Evolutionary conservation across 2,329 filamentous ascomycete species (phyloP), one percentile per base, ranked within the genome.

Genomic region (Tolypocladium tropicale): DNA sequence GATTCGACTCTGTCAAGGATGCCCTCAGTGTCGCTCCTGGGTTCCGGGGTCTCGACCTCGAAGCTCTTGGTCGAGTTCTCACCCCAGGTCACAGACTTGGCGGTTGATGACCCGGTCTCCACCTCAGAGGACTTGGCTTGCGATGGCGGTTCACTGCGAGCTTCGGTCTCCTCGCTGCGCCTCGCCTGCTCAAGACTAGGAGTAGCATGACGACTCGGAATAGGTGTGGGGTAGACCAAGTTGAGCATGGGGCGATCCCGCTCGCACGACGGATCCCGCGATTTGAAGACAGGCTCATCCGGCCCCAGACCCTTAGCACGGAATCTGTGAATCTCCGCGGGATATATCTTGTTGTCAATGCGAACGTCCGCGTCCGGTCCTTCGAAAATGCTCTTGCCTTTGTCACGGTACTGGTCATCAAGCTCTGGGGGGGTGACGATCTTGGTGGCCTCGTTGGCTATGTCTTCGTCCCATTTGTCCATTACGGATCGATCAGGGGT

Each of bases 11-110:
- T 67, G 30, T 54, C 58, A 25, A 61, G 66, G 37, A 46, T 48
- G 23, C 55, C 32, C 37, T 71, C 70, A 11, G 59, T 58, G 51
- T 68, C 65, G 53, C 63, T 69, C 59, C 65, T 70, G n/a, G 63
- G 63, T 49, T 81, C 79, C 7, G 83, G 80, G 53, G 78, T 85
- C 57, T 82, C 80, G 12, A 81, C 76, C 52, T 85, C 80, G 58
- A 83, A 87, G 57, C 82, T 79, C 65, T 85, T 82, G 4, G 79
- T 85, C 64, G 84, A 76, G 59, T 85, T 84, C 58, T 84, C 74
- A 12, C 82, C 84, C 84, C 83, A 87, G 14, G 77, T 83, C 5
- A 87, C 84, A 46, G 72, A 77, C 61, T 85, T 85, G 7, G 80
- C 74, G 7, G 72, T 72, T 34, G 76, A 72, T 2, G 61, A 65